Evolutionary conservation across 805 yeast species (phyloP), one percentile per base, ranked within the genome.

Genomic region (Candida argentea): DNA sequence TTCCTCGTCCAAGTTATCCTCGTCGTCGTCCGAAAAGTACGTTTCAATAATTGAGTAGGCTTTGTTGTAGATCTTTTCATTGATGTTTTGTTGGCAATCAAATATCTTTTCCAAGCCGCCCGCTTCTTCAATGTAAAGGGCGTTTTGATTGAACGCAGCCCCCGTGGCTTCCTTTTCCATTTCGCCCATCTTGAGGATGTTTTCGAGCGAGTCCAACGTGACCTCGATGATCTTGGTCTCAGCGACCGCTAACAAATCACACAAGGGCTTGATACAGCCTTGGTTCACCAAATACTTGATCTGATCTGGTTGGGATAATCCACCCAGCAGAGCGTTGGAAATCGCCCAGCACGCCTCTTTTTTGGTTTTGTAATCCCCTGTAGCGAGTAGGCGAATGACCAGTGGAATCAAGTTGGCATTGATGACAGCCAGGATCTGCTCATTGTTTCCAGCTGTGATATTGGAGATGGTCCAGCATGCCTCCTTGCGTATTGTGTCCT

Each of bases 281-380:
- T 91, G 97, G 40, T 68, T 65, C 20, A 91, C 98, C 41, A 91
- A 70, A 58, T 86, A 91, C 48, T 89, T 73, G 44, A 91, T 87
- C 54, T 87, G 95, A 35, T 85, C 95, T 5, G 97, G 97, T 54
- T 76, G 80, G 24, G 78, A 65, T 44, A 86, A 67, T 14, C 96
- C 97, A 44, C 97, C 97, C 6, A 95, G 82, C 11, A 95, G 83
- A 21, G 98, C 97, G 53, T 91, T 91, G 16, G 96, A 86, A 41
- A 91, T 81, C 20, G 97, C 97, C 98, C 98, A 91, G 67, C 97
- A 89, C 3, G 98, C 98, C 65, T 91, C 98, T 58, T 89, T 91
- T 55, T 83, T 83, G 20, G 97, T 89, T 66, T 86, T 87, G 66
- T 86, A 87, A 49, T 89, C 97, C 36, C 91, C 95, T 32, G 73